Conservation (phyloP, 2,329 filamentous ascomycete genomes). For the Akanthomyces dipterigenus region DNA sequence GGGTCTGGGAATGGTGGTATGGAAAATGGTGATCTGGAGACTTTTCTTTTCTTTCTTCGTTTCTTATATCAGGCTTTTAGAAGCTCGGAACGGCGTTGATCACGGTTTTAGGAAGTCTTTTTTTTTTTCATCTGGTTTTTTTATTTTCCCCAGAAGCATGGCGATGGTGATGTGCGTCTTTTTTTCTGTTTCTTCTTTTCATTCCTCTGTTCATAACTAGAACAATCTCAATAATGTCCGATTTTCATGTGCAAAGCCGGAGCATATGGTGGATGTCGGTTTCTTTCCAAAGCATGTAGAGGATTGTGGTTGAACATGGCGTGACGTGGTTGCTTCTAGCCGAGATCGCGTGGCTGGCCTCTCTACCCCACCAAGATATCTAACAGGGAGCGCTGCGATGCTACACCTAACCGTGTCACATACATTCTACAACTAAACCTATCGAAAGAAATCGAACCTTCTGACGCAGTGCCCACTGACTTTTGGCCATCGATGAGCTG, state of each 20-base stretch:
- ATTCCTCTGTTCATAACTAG: background rate
- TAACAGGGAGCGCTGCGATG: background rate
- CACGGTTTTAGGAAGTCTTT: slow-evolving; percentile 25
- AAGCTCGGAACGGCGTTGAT: slow-evolving; percentile 18
- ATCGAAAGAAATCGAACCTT: background rate
- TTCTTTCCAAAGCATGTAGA: no score
- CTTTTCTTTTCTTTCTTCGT: background rate
- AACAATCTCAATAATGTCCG: slow-evolving; percentile 8
- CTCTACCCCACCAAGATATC: background rate
- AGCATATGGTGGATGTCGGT: background rate
- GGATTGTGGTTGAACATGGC: background rate
- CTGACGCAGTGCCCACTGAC: no score
- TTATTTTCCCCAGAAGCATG: slow-evolving; percentile 13
- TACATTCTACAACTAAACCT: background rate
- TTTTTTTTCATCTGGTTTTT: slow-evolving; percentile 17
- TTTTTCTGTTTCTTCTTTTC: slow-evolving; percentile 15
- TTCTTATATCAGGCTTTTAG: background rate
- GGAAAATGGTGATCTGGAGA: slow-evolving; percentile 6
- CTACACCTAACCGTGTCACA: background rate
- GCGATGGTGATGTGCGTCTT: slow-evolving; percentile 7
- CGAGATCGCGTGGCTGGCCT: background rate
- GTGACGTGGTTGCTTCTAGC: background rate
- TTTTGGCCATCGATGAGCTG: no score
- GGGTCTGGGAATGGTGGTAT: slow-evolving; percentile 4
- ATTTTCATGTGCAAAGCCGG: slow-evolving; percentile 1